Evolutionary conservation across 1,284 basidiomycete species (phyloP), one percentile per base, ranked within the genome.

Genomic region (Apiotrichum akiyoshidainum): DNA sequence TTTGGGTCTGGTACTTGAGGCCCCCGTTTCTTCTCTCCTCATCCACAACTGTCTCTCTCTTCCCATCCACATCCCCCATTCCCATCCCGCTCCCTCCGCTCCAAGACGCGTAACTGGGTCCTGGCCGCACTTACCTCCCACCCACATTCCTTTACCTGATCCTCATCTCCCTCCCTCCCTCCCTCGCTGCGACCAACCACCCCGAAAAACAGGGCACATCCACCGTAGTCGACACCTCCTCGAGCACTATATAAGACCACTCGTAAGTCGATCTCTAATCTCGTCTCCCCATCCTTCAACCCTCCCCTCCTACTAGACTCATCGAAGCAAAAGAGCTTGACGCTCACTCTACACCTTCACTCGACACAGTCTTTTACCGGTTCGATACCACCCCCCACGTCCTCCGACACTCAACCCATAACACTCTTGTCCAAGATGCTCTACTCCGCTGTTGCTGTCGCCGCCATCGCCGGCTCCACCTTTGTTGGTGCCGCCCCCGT

Each of bases 381-480:
- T 52, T 57, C 50, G 55, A 57, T 34, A 55, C 54, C 37, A 57
- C 58, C 44, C 52, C 10, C 41, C 26, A 31, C 26, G 26, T 31
- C 26, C 26, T 31, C 26, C 26, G 26, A 31, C 26, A 31, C 26
- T 31, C 26, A 31, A 46, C 46, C 58, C 55, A 50, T 31, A 14
- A 48, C 52, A 54, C 50, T 54, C 67, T 19, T 53, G 63, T n/a
- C 31, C 34, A 50, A 37, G 13, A 77, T 74, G 75, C 63, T 68
- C 67, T 67, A 69, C 62, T 61, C 74, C 77, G 64, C 70, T 77
- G 64, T 69, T 83, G 68, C 72, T 79, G 68, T 83, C 67, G 69
- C 86, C 65, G 83, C 83, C 61, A 67, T 85, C 68, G 77, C 78
- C 61, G 75, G 80, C 26, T 80, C 57, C 78, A 80, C 61, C 17